Evolutionary conservation across 495 filamentous ascomycete genomes (phyloP).

Genomic region (Daldinia grandis): DNA sequence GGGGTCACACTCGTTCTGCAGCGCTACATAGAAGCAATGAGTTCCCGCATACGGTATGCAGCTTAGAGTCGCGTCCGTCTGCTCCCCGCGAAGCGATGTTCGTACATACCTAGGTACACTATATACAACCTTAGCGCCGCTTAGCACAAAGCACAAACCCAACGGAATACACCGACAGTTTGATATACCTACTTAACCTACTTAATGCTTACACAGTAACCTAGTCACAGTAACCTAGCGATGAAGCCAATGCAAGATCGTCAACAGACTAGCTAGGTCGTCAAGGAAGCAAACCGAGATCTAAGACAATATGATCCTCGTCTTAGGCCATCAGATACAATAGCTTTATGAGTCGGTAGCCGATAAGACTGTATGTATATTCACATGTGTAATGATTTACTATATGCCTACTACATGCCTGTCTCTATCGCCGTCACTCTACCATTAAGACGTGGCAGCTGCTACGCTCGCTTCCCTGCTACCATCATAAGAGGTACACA

Average conservation of each 20-base stretch:
- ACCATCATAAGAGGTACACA: conserved; percentile 15
- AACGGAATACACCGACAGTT: conserved; percentile 41
- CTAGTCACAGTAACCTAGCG: conserved; percentile 7
- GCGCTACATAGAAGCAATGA: conserved; percentile 36
- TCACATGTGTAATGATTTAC: conserved; percentile 7
- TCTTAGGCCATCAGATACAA: conserved; percentile 20
- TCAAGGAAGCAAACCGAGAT: conserved; percentile 42
- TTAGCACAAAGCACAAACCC: not conserved
- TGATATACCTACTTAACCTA: conserved; percentile 11
- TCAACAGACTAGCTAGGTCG: conserved; percentile 32
- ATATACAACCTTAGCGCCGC: conserved; percentile 25
- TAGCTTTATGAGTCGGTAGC: conserved; percentile 27
- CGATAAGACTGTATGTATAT: conserved; percentile 14
- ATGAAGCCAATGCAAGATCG: conserved; percentile 39
- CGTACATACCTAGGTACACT: conserved; percentile 12
- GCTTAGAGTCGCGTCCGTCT: conserved; percentile 34
- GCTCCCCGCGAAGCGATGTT: conserved; percentile 39
- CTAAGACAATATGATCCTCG: conserved; percentile 39
- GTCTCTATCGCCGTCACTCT: conserved; percentile 16
- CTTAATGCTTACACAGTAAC: not conserved
- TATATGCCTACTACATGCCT: not conserved
- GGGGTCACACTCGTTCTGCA: conserved; percentile 39
- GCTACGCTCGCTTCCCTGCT: conserved; percentile 17
- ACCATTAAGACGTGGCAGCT: conserved; percentile 15
- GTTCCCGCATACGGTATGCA: conserved; percentile 41